phyloP scores from a whole-genome alignment of 306 rosid species.

The Cicer yamashitae region DNA sequence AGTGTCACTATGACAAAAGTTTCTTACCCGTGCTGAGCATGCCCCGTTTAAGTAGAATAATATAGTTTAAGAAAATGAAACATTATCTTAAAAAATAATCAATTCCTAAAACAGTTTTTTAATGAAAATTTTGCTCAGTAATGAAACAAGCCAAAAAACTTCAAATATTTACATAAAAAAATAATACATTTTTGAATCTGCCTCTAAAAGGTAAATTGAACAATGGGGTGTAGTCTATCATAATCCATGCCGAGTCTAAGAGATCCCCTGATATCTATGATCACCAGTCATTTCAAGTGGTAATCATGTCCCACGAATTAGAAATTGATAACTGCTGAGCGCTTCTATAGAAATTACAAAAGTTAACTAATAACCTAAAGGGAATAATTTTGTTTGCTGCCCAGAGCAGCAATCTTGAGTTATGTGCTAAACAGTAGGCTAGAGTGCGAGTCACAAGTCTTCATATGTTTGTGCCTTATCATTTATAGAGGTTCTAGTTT shows the following conservation, averaged over 20 bases:
- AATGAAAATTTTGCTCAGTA: not conserved
- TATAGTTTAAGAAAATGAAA: constrained; percentile 30
- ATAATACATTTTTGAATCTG: not conserved
- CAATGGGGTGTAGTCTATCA: constrained; percentile 7
- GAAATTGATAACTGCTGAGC: not conserved
- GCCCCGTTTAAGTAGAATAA: not conserved
- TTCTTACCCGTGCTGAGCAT: not conserved
- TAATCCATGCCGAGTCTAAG: not conserved
- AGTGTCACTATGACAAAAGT: not conserved
- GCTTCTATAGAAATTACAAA: not conserved
- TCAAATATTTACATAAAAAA: not conserved
- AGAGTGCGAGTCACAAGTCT: not conserved
- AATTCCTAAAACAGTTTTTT: not conserved
- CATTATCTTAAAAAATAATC: not conserved
- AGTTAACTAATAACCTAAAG: constrained; percentile 9
- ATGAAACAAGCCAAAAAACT: not conserved
- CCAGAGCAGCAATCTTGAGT: not conserved
- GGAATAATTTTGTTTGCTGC: constrained; percentile 9
- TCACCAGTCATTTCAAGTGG: constrained; percentile 9
- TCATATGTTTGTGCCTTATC: constrained; percentile 16
- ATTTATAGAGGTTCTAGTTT: constrained; percentile 15
- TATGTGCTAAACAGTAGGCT: constrained; percentile 28
- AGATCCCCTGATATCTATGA: constrained; percentile 3
- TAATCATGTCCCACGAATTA: not conserved
- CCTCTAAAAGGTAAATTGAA: not conserved